Percentiles rank a stretch among this genome's conserved stretches.
Evolutionary conservation across 139 green algal species (phyloP).

Genomic region (Nannochloris sp.): DNA sequence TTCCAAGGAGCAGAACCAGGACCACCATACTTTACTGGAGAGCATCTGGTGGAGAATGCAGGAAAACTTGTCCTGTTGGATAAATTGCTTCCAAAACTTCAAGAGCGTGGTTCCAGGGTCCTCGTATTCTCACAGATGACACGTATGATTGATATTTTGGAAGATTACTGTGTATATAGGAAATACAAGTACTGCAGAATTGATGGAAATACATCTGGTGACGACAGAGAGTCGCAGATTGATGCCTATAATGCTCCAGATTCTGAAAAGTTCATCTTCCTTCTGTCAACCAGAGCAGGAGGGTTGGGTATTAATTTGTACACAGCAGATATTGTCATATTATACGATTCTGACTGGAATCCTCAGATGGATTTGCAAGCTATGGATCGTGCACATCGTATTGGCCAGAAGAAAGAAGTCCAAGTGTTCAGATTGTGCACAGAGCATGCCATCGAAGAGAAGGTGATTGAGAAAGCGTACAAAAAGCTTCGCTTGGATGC

Average conservation of each 20-base stretch:
- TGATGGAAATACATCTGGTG: slow-evolving; percentile 91
- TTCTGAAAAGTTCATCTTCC: slow-evolving; percentile 89
- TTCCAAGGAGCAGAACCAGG: slow-evolving; percentile 87
- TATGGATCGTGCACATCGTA: slow-evolving; percentile 97
- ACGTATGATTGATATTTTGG: slow-evolving; percentile 91
- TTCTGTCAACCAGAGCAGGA: slow-evolving; percentile 90
- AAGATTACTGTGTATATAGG: slow-evolving; percentile 87
- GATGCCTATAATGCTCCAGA: slow-evolving; percentile 80
- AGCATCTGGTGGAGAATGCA: slow-evolving; percentile 75
- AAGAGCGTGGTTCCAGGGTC: slow-evolving; percentile 64
- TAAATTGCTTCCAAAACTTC: slow-evolving; percentile 77
- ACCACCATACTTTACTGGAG: slow-evolving; percentile 84
- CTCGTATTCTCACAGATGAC: slow-evolving; percentile 94
- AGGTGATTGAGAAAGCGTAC: slow-evolving; percentile 99
- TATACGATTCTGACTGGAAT: slow-evolving; percentile 88
- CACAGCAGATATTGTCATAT: slow-evolving; percentile 93
- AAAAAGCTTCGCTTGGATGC: slow-evolving; percentile 99
- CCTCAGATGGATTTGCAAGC: slow-evolving; percentile 71
- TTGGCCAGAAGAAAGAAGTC: slow-evolving; percentile 99
- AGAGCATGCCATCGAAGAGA: slow-evolving; percentile 97
- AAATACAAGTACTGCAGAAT: slow-evolving; percentile 88
- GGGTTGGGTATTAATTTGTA: slow-evolving; percentile 96
- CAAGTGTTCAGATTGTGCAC: slow-evolving; percentile 96
- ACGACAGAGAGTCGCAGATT: slow-evolving; percentile 89
- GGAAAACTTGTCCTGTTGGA: slow-evolving; percentile 90